Base-by-base conservation (phyloP, 2,329 filamentous ascomycete genomes). In the Aspergillus unguis region DNA sequence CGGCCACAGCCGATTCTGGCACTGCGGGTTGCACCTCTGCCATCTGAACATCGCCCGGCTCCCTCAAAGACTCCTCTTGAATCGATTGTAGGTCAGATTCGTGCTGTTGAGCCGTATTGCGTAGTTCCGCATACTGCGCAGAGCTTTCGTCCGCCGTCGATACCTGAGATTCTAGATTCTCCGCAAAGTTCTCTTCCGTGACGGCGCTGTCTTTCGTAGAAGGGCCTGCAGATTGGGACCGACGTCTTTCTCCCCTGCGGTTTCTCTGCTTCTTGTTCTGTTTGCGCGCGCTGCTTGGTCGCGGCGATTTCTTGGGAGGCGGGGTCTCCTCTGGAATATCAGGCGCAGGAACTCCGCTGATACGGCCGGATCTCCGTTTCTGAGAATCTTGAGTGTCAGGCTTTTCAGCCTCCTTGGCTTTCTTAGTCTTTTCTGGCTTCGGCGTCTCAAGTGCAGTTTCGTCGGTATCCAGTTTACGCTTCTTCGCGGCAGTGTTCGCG, bases 321-420 rank as follows among this genome's bases (percentile, higher is more conserved):
- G 57, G 44, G 23, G 28, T 54, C 28, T 59, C 56, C 27, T 57
- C 58, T 4, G 54, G 29, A 6, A 53, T 40, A 11, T 41, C 37
- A 5, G 57, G 55, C 5, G 52, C 55, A 32, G 58, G 44, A 28
- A 63, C 54, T 6, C 62, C 62, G 8, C 64, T 65, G 27, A 66
- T 58, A 26, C 67, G 64, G 10, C 55, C 55, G 3, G 70, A 71
- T 44, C 66, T 66, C 33, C 65, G 57, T 53, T 69, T 70, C 27
- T 66, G 59, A 11, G 53, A 54, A 17, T 58, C 61, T 23, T 59
- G 54, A 2, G 44, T 46, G 1, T 61, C 57, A n/a, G 37, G 3
- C 9, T 4, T 17, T 44, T 44, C 50, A 11, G 44, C 42, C n/a
- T 31, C 48, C 31, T 49, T 42, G 9, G 31, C 33, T 9, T 40